phyloP scores from a whole-genome alignment of 352 stramenopile species.

The Phytophthora colocasiae region DNA sequence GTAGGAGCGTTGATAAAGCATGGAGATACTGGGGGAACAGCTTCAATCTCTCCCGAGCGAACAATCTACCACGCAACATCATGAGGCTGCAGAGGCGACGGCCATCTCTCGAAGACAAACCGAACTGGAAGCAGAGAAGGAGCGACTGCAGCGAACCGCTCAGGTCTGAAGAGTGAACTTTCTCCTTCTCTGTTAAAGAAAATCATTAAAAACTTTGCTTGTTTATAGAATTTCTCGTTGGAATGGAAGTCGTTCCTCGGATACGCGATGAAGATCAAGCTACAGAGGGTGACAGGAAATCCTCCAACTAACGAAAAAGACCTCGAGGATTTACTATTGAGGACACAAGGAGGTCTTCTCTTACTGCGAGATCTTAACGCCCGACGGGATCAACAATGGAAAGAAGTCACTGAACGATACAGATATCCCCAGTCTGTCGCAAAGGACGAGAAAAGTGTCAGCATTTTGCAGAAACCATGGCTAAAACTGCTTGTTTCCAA shows the following conservation, averaged over 20 bases:
- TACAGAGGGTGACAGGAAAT: conserved; percentile 2
- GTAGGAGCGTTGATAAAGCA: conserved; percentile 14
- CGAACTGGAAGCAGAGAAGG: conserved; percentile 47
- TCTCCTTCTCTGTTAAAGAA: not conserved
- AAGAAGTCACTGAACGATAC: conserved; percentile 36
- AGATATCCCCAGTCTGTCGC: conserved; percentile 28
- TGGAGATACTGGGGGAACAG: conserved; percentile 16
- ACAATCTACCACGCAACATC: conserved; percentile 14
- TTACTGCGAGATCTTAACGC: conserved; percentile 55
- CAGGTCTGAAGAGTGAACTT: conserved; percentile 33
- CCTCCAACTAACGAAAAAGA: conserved; percentile 20
- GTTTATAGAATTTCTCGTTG: conserved; percentile 55
- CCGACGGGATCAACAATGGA: conserved; percentile 47
- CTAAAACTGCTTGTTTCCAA: conserved; percentile 20
- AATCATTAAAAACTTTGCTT: not conserved
- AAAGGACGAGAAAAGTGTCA: not conserved
- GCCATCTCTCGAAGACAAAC: conserved; percentile 27
- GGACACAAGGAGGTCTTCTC: conserved; percentile 58
- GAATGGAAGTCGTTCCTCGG: conserved; percentile 69
- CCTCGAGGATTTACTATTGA: conserved; percentile 57
- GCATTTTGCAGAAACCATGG: conserved; percentile 11
- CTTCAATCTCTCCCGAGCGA: conserved; percentile 11
- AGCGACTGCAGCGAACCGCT: conserved; percentile 42
- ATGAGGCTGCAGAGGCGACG: conserved; percentile 19
- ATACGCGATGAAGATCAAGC: conserved; percentile 60